Evolutionary conservation across 805 yeast genomes (phyloP), one percentile per base, ranked within the genome.

Genomic region (Wickerhamiella australiensis): DNA sequence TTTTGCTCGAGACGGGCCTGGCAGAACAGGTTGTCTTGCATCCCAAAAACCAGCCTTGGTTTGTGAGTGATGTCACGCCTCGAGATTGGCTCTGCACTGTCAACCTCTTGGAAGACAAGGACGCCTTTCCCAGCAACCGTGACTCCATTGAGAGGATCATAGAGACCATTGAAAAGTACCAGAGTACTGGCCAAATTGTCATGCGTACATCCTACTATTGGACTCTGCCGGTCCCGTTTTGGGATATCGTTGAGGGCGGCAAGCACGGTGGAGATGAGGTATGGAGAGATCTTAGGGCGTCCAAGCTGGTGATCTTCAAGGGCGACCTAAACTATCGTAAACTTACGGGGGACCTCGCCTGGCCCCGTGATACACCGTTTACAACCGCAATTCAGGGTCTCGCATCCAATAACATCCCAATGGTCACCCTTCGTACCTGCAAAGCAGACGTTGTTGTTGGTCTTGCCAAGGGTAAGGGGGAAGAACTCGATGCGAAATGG

Each of bases 261-360:
- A 65, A 65, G 2, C 68, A 69, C 42, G 77, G 80, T 42, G 88
- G 86, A 47, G 69, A 73, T 5, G 75, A 71, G 46, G 68, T 86
- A 22, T 80, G 82, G 67, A 62, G 74, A 5, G 78, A 78, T 49
- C 70, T 92, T 54, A 63, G 68, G 52, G 58, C 60, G 22, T 68
- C 79, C 13, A 82, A 94, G 11, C 71, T 79, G 48, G 73, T 90
- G 53, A 78, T 92, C 54, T 82, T 90, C 66, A 92, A 92, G 68
- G 99, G 99, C 51, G 99, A 92, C 61, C 74, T 92, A 67, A 92
- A 92, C 69, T 90, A 94, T 68, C 78, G 99, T 67, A 92, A 92
- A 65, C 68, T 94, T 52, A 83, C 95, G 1, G 95, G 86, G 46
- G 99, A 92, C 61, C 75, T 88, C 65, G 73, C 72, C 58, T 92